Percentiles rank a stretch among this genome's conserved stretches.
Conservation (phyloP, 331 rosid genomes). For the Cucumis variabilis region DNA sequence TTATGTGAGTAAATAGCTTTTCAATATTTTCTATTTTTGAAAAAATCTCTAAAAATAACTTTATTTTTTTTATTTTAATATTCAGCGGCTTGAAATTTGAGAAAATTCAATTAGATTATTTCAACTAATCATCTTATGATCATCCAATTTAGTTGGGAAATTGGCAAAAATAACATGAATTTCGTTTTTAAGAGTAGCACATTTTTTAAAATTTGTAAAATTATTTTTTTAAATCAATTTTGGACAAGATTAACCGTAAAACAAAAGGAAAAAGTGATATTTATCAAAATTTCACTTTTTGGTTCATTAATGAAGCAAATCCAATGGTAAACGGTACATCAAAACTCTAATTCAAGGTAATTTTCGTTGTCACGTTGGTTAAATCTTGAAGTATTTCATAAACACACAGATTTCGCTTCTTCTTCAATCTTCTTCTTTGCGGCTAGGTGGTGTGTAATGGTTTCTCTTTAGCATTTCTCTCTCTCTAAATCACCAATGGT, state of each 20-base stretch:
- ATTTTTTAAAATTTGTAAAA: too few species aligned
- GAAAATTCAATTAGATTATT: background rate
- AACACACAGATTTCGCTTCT: background rate
- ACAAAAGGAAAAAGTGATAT: too few species aligned
- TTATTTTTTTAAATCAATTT: too few species aligned
- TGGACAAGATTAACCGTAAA: too few species aligned
- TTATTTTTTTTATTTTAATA: too few species aligned
- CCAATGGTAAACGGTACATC: background rate
- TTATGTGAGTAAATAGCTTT: too few species aligned
- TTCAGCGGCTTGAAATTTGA: background rate
- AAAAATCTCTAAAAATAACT: too few species aligned
- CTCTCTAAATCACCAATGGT: slow-evolving; percentile 45
- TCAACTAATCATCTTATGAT: background rate
- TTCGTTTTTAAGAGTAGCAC: too few species aligned
- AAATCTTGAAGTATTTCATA: background rate
- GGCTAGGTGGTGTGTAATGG: background rate
- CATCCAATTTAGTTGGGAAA: too few species aligned
- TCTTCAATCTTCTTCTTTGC: background rate
- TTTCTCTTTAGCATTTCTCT: background rate
- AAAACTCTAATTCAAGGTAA: background rate
- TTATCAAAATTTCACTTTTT: too few species aligned
- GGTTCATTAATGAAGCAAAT: background rate
- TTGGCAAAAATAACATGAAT: too few species aligned
- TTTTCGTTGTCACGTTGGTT: background rate
- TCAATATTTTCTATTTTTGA: too few species aligned